Evolutionary conservation across 352 stramenopile genomes (phyloP).

Genomic region (Globisporangium apiculatum): DNA sequence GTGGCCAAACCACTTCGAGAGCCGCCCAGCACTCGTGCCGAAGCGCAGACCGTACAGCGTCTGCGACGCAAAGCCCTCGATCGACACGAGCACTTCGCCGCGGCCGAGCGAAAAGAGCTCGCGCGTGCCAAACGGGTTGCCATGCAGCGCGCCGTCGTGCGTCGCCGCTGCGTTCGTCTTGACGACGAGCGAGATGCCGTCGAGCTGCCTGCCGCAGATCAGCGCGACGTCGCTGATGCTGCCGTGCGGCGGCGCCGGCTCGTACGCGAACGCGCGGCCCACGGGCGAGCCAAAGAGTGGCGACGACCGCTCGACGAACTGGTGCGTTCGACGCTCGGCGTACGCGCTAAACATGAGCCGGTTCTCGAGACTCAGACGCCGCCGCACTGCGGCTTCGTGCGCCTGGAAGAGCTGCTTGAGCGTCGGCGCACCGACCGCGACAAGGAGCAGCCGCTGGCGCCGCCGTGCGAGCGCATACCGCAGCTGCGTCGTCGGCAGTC

Average conservation of each 20-base stretch:
- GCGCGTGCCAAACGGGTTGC: slow-evolving; percentile 63
- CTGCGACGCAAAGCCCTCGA: slow-evolving; percentile 72
- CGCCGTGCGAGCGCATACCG: slow-evolving; percentile 19
- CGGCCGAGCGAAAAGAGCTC: slow-evolving; percentile 48
- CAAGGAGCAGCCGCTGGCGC: slow-evolving; percentile 20
- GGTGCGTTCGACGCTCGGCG: slow-evolving; percentile 55
- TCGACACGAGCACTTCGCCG: slow-evolving; percentile 47
- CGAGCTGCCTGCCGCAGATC: slow-evolving; percentile 68
- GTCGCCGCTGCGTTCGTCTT: slow-evolving; percentile 41
- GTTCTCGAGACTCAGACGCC: slow-evolving; percentile 56
- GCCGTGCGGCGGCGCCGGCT: slow-evolving; percentile 53
- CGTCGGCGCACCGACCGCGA: slow-evolving; percentile 43
- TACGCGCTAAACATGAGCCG: slow-evolving; percentile 70
- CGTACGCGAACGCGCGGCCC: slow-evolving; percentile 46
- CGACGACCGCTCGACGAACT: slow-evolving; percentile 55
- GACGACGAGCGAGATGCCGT: slow-evolving; percentile 52
- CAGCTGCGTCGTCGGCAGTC: slow-evolving; percentile 24
- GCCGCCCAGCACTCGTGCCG: slow-evolving; percentile 36
- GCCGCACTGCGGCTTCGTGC: slow-evolving; percentile 50
- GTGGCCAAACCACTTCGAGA: slow-evolving; percentile 77
- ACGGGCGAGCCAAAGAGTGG: slow-evolving; percentile 31
- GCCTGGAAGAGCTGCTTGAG: slow-evolving; percentile 67
- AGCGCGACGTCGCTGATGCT: slow-evolving; percentile 61
- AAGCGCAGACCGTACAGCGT: slow-evolving; percentile 65
- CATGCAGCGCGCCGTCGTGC: slow-evolving; percentile 42